Evolutionary conservation across 2,329 filamentous ascomycete species (phyloP).

Genomic region (Pyricularia sp.): DNA sequence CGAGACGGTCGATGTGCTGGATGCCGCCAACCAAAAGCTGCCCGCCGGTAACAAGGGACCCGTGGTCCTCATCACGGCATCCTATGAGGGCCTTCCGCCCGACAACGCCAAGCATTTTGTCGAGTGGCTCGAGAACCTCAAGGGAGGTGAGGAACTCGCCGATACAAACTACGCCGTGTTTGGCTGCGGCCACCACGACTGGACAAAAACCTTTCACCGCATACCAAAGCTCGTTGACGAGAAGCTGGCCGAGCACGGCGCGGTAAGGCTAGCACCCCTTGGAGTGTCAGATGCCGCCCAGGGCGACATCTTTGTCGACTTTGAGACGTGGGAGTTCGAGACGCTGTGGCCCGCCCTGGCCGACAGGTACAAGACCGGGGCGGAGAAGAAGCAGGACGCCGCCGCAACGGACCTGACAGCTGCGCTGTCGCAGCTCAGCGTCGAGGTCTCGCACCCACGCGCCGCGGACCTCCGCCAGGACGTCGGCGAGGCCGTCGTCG

Average conservation of each 20-base stretch:
- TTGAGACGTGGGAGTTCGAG: slow-evolving; percentile 55
- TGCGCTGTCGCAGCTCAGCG: slow-evolving; percentile 20
- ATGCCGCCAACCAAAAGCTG: slow-evolving; percentile 47
- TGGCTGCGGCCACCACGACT: slow-evolving; percentile 43
- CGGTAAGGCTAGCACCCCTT: slow-evolving; percentile 30
- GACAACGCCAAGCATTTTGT: slow-evolving; percentile 60
- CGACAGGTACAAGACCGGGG: slow-evolving; percentile 22
- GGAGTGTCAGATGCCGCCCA: slow-evolving; percentile 47
- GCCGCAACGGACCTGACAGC: slow-evolving; percentile 12
- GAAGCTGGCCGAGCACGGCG: slow-evolving; percentile 35
- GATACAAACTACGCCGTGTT: slow-evolving; percentile 55
- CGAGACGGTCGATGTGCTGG: slow-evolving; percentile 39
- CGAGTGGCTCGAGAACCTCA: slow-evolving; percentile 46
- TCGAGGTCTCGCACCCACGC: slow-evolving; percentile 40
- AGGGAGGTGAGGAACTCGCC: slow-evolving; percentile 33
- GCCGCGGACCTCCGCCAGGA: slow-evolving; percentile 49
- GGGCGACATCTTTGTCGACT: slow-evolving; percentile 53
- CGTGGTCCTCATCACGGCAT: slow-evolving; percentile 51
- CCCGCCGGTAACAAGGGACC: slow-evolving; percentile 43
- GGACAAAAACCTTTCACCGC: slow-evolving; percentile 50
- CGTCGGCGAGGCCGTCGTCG: slow-evolving; percentile 46
- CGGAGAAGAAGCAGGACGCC: slow-evolving; percentile 8
- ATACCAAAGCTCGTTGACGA: slow-evolving; percentile 51
- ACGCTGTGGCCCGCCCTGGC: slow-evolving; percentile 36
- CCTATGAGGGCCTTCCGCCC: slow-evolving; percentile 62